Conservation (phyloP, 371 early-diverging fungal species). For the Mortierella sp. region DNA sequence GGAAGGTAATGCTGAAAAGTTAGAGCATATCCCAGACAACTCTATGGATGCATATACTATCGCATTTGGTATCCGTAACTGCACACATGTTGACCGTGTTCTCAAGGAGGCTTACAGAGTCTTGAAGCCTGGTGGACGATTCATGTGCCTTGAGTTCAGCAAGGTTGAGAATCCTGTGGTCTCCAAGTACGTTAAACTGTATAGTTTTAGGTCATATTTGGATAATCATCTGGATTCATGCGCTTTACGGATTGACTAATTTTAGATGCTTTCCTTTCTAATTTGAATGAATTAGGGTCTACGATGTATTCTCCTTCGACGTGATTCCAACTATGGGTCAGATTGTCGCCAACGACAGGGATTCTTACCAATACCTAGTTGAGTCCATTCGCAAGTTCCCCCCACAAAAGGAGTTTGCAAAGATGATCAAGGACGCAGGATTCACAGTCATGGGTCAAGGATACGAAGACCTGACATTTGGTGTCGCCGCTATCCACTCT, state of each 20-base stretch:
- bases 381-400: slow-evolving; percentile 97
- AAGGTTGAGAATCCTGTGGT: slow-evolving; percentile 92
- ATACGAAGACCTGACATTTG: slow-evolving; percentile 96
- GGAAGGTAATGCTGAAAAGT: slow-evolving; percentile 93
- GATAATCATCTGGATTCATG: not conserved
- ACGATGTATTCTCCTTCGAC: slow-evolving; percentile 95
- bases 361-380: slow-evolving; percentile 98
- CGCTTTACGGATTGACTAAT: not conserved
- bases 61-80: slow-evolving; percentile 97
- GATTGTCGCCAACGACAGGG: slow-evolving; percentile 90
- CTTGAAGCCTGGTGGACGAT: slow-evolving; percentile 94
- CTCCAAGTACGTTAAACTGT: slow-evolving; percentile 67
- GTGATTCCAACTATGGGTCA: slow-evolving; percentile 94
- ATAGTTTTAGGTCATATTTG: not conserved
- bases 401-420: slow-evolving; percentile 88
- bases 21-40: slow-evolving; percentile 79
- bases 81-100: slow-evolving; percentile 93
- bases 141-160: slow-evolving; percentile 95
- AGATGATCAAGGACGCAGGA: slow-evolving; percentile 92
- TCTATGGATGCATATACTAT: slow-evolving; percentile 95
- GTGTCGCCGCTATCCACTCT: slow-evolving; percentile 95
- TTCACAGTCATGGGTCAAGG: slow-evolving; percentile 92
- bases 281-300: slow-evolving; percentile 63
- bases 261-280: not conserved
- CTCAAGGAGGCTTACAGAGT: slow-evolving; percentile 93